Base-by-base conservation (phyloP, 306 rosid species). In the Carpinus viminea region DNA sequence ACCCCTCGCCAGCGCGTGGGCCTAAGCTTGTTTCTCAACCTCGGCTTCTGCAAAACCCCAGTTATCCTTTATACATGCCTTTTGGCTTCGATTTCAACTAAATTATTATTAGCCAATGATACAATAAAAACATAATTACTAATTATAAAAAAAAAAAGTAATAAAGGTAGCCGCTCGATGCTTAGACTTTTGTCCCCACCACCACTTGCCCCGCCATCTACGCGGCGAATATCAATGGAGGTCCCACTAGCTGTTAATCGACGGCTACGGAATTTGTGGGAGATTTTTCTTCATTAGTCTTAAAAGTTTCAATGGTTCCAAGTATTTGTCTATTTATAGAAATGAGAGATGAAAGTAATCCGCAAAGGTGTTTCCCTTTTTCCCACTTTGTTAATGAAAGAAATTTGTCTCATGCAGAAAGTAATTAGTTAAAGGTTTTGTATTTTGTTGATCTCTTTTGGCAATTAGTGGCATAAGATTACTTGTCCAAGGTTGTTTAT, bases 71-170 rank as follows among this genome's bases (percentile, higher is more conserved):
- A 3, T 59, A 20, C 76, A 65, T 61, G 43, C 64, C 47, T 71
- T 59, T 47, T 8, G 61, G 76, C 28, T 41, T 78, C 48, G 72
- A 69, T 71, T 78, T 60, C 76, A 78, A 72, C 64, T 59, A 57
- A 57, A 71, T 71, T 71, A 78, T 72, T 78, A 78, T 78, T 21
- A 60, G 57, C 76, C 62, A 74, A 78, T 82, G 73, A 82, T 82
- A 59, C 45, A 4, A 38, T 41, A 41, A 41, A 5, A 41, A 41
- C 26, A 72, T 56, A 62, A 2, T 6, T 31, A 31, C 71, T 66
- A 66, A 66, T 20, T 66, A 4, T 31, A 11, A 18, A 66, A 16
- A 66, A 38, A 18, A 66, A 28, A 38, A 38, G 6, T 31, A 31
- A 31, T 31, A 31, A 31, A 31, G 34, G 2, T 1, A 31, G 34